phyloP scores from a whole-genome alignment of 2,329 filamentous ascomycete genomes.

The Aspergillus tamarii region DNA sequence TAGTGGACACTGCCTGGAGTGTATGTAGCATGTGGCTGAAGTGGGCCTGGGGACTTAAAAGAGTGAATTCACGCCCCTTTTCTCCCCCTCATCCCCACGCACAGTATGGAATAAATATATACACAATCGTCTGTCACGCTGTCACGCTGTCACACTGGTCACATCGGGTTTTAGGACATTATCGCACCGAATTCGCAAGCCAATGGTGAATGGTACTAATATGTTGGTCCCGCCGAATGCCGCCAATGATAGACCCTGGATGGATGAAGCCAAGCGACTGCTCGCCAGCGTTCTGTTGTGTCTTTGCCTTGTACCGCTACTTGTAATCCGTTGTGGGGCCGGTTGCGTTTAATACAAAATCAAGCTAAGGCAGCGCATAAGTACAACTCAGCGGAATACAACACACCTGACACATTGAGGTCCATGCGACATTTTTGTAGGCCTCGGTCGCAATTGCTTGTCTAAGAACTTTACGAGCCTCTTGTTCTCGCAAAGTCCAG shows the following conservation, averaged over 20 bases:
- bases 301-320: conserved; percentile 3
- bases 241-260: neutral
- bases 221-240: neutral
- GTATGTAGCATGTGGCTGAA: no score
- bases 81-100: neutral
- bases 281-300: no score
- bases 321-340: no score
- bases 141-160: no score
- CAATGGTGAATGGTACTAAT: neutral
- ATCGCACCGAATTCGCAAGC: conserved; percentile 2
- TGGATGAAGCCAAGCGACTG: no score
- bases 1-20: no score
- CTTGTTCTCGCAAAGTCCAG: conserved; percentile 1
- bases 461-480: neutral
- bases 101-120: neutral
- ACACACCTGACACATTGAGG: neutral
- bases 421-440: no score
- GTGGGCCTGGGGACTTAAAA: neutral
- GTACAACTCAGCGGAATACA: no score
- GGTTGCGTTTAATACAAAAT: no score
- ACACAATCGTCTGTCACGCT: neutral
- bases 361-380: no score
- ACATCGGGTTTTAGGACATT: no score
- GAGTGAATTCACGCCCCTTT: neutral
- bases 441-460: neutral